Evolutionary conservation across 192 early-diverging fungal species (phyloP), one percentile per base, ranked within the genome.

Genomic region (Allomyces macrogynus): DNA sequence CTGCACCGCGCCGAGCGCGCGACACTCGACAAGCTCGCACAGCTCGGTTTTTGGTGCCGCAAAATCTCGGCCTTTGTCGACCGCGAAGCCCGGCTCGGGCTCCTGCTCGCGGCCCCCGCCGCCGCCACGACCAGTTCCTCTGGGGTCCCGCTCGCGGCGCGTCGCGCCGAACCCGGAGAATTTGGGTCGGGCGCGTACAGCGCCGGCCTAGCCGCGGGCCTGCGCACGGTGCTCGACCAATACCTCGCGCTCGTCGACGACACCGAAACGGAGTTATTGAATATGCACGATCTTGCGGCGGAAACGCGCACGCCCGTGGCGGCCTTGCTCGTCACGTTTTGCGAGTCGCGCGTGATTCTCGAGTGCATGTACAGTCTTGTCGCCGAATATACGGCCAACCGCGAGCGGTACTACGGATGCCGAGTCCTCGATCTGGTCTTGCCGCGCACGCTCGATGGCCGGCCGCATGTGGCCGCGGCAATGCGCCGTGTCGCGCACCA

Each of bases 1-100:
- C 69, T 88, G 12, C 85, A 88, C 61, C 73, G 79, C 23, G 74
- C 85, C 12, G 86, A 88, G 64, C 78, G 81, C 14, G 72, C 72
- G 61, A 71, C 75, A 0, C 72, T 87, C 9, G 75, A 88, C 66
- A 69, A 77, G 11, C 76, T 87, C 9, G 80, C 78, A 9, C 72
- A 75, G 4, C 74, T 87, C 12, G 86, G 86, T 1, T 81, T 75
- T 64, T 68, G 76, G 16, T 81, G 76, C 64, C 61, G 43, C 60
- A 43, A 70, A 60, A 66, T 86, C 42, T 61, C 67, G 11, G 40
- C 63, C 27, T 84, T 83, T 67, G 73, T 79, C 42, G 60, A 57
- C 9, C 20, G 63, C 18, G 27, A 63, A 8, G 62, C 65, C 22
- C 63, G 62, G 1, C 62, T 61, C 65, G 25, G 63, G 62, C 40